Percentiles rank a stretch among this genome's conserved stretches.
phyloP scores from a whole-genome alignment of 2,329 filamentous ascomycete species.

The Colletotrichum sp. region DNA sequence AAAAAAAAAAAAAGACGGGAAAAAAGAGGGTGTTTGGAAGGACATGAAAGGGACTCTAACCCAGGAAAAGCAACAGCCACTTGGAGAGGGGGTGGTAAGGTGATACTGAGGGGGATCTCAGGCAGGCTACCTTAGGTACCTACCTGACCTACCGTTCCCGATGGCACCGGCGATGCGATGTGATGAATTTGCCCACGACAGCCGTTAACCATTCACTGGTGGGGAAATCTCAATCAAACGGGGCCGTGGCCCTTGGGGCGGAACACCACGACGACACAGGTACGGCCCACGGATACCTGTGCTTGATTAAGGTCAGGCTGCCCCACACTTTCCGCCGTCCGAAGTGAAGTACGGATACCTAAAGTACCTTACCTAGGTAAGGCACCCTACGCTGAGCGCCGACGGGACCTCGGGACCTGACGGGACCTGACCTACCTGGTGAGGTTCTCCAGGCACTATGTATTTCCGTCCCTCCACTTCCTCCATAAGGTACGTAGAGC shows the following conservation, averaged over 20 bases:
- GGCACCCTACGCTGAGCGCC: not conserved
- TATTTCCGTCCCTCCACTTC: not conserved
- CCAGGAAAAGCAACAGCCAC: not conserved
- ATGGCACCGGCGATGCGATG: not conserved
- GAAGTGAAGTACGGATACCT: too few species aligned
- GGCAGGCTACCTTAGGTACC: not conserved
- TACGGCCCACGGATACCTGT: too few species aligned
- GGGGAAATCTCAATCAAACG: constrained; percentile 16
- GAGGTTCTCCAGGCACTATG: not conserved
- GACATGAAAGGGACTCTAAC: not conserved
- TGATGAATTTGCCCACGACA: not conserved
- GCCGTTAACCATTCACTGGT: constrained; percentile 16
- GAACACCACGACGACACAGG: not conserved
- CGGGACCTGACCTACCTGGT: not conserved
- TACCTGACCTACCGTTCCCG: not conserved
- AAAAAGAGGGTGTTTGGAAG: not conserved
- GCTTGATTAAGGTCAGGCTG: not conserved
- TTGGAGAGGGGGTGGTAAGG: not conserved
- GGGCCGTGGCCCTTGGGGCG: not conserved
- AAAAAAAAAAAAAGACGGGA: not conserved
- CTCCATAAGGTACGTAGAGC: too few species aligned
- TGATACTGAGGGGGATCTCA: not conserved
- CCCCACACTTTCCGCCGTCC: not conserved
- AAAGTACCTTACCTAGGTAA: too few species aligned
- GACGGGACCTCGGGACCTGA: not conserved